A percentile compares a stretch with the other conserved stretches of the same genome.
Conservation (phyloP, 805 yeast species). For the Starmera amethionina region DNA sequence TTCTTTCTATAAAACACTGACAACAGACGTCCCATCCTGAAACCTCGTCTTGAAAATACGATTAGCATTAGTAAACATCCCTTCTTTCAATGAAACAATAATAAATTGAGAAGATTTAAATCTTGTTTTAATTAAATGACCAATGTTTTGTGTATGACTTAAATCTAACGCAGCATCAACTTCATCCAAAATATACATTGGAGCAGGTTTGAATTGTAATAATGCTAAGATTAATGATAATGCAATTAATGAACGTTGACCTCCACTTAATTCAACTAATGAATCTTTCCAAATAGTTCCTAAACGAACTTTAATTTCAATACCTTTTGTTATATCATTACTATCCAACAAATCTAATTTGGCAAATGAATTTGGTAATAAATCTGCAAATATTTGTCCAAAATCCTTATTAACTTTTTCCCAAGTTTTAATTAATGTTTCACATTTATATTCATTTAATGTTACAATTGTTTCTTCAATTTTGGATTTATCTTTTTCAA, state of each 20-base stretch:
- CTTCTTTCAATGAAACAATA: slow-evolving; percentile 93
- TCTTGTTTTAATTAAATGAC: slow-evolving; percentile 89
- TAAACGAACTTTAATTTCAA: slow-evolving; percentile 80
- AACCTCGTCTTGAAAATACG: slow-evolving; percentile 87
- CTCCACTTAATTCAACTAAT: slow-evolving; percentile 91
- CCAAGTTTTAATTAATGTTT: slow-evolving; percentile 78
- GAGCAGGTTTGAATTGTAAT: slow-evolving; percentile 93
- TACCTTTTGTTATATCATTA: slow-evolving; percentile 80
- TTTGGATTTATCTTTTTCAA: slow-evolving; percentile 81
- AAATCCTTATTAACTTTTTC: slow-evolving; percentile 80
- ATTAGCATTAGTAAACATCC: slow-evolving; percentile 97
- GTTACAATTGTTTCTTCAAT: slow-evolving; percentile 81
- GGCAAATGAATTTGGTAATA: slow-evolving; percentile 84
- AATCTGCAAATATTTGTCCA: slow-evolving; percentile 81
- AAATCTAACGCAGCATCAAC: slow-evolving; percentile 97
- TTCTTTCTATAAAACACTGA: slow-evolving; percentile 46
- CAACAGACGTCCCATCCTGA: slow-evolving; percentile 95
- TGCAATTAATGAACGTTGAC: slow-evolving; percentile 92
- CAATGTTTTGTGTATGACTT: slow-evolving; percentile 95
- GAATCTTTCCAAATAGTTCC: slow-evolving; percentile 96
- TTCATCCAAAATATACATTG: slow-evolving; percentile 95
- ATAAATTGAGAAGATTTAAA: slow-evolving; percentile 95
- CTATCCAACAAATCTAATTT: slow-evolving; percentile 75
- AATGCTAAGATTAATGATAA: slow-evolving; percentile 85
- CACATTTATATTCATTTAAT: slow-evolving; percentile 75